phyloP scores from a whole-genome alignment of 495 filamentous ascomycete genomes.

The Parathielavia hyrcaniae region DNA sequence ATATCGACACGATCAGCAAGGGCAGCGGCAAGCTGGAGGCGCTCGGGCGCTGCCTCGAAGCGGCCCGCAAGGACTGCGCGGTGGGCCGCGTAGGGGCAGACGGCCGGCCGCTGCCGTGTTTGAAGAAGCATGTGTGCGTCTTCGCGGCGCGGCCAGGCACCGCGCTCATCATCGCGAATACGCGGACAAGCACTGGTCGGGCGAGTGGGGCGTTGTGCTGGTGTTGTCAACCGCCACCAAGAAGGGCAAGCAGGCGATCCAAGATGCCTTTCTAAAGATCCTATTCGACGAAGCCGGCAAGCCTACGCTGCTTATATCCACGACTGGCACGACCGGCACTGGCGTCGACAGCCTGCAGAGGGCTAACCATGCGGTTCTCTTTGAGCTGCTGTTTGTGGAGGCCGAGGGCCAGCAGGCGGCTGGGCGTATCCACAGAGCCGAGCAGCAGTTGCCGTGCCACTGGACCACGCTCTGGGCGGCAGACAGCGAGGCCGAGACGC shows the following conservation, averaged over 20 bases:
- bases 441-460: neutral
- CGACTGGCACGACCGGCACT: neutral
- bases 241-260: neutral
- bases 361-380: neutral
- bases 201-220: neutral
- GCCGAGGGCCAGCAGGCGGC: neutral
- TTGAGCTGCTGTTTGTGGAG: neutral
- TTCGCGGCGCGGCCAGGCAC: neutral
- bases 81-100: neutral
- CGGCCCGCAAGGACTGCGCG: neutral
- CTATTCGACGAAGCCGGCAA: neutral
- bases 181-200: neutral
- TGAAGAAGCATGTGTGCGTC: constrained; percentile 17
- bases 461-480: neutral
- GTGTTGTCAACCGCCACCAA: neutral
- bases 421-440: neutral
- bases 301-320: neutral
- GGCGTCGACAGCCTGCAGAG: neutral
- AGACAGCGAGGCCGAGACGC: neutral
- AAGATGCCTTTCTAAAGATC: neutral
- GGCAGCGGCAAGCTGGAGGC: neutral
- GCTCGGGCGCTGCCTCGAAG: too few relatives aligned
- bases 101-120: neutral
- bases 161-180: neutral
- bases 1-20: neutral